Evolutionary conservation across 352 stramenopile genomes (phyloP), one percentile per base, ranked within the genome.

Genomic region (Globisporangium camurandrum): DNA sequence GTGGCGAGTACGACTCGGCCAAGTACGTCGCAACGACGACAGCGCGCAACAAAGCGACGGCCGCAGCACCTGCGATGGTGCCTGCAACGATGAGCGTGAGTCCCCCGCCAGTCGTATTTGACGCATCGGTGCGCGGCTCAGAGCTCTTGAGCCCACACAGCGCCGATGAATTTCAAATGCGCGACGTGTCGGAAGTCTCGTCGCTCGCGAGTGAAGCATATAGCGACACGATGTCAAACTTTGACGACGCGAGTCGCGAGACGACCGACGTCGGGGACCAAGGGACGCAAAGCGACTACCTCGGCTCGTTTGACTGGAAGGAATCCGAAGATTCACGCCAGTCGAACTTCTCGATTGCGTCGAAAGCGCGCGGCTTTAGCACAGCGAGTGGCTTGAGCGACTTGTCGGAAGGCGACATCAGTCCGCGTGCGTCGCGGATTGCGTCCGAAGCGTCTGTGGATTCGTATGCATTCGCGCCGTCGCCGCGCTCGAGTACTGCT

Each of bases 381-480:
- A 70, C 62, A 16, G 57, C 69, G 26, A 78, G 69, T 38, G 62
- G 55, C 0, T 55, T 64, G 34, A 73, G 56, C 26, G 68, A 70
- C 16, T 69, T 77, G 36, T 79, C 66, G 9, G 68, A 78, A 31
- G 68, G 67, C 6, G n/a, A n/a, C n/a, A n/a, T n/a, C n/a, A n/a
- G n/a, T n/a, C 64, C 67, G 37, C 59, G 62, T 14, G 45, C 62
- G 24, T 69, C 71, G 28, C 71, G 75, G 4, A 46, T 78, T 6
- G 61, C 82, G 26, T 88, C 75, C 20, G 75, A 87, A 43, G 64
- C 73, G 30, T 90, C 79, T 0, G 71, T 85, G 31, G 79, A 88
- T 51, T 88, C 79, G 59, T 90, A 88, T 51, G 66, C 64, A 20
- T 86, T 86, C 59, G 33, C 78, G 71, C 62, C 75, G 66, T 47